phyloP scores from a whole-genome alignment of 306 rosid genomes.

The Gastrolobium villosum region DNA sequence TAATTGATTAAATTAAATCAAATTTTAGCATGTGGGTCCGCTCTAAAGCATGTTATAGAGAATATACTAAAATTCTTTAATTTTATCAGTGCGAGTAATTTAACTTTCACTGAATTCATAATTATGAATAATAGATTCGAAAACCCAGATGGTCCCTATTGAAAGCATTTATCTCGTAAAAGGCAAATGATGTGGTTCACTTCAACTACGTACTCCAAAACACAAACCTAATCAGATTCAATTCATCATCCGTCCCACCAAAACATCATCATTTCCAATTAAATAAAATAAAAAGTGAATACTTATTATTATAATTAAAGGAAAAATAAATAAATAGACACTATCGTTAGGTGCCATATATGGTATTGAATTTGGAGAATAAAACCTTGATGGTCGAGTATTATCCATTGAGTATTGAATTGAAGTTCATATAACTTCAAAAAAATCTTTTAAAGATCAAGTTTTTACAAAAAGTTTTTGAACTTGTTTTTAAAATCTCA shows the following conservation, averaged over 20 bases:
- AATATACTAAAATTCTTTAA: constrained; percentile 32
- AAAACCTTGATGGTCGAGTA: too few relatives aligned
- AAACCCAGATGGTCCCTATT: constrained; percentile 40
- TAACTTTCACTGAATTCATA: too few relatives aligned
- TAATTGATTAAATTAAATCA: constrained; percentile 23
- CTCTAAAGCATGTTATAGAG: constrained; percentile 31
- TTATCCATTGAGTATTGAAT: too few relatives aligned
- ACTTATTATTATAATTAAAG: too few relatives aligned
- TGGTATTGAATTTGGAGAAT: too few relatives aligned
- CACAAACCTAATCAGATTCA: constrained; percentile 45
- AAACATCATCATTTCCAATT: constrained; percentile 6
- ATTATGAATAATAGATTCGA: neutral
- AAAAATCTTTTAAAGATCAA: too few relatives aligned
- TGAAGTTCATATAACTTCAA: too few relatives aligned
- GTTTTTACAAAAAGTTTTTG: too few relatives aligned
- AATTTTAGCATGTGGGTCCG: neutral
- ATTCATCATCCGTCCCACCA: constrained; percentile 8
- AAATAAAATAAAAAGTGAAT: too few relatives aligned
- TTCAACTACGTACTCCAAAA: constrained; percentile 23
- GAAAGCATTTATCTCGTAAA: constrained; percentile 1
- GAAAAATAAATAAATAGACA: too few relatives aligned
- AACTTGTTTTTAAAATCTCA: too few relatives aligned
- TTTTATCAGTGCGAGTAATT: neutral
- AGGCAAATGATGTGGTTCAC: constrained; percentile 24
- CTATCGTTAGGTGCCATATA: too few relatives aligned